These are phyloP conservation scores for Dissoconium aciculare DNA, from an alignment of 2,329 filamentous ascomycete species.

Conservation along the genomic window DNA sequence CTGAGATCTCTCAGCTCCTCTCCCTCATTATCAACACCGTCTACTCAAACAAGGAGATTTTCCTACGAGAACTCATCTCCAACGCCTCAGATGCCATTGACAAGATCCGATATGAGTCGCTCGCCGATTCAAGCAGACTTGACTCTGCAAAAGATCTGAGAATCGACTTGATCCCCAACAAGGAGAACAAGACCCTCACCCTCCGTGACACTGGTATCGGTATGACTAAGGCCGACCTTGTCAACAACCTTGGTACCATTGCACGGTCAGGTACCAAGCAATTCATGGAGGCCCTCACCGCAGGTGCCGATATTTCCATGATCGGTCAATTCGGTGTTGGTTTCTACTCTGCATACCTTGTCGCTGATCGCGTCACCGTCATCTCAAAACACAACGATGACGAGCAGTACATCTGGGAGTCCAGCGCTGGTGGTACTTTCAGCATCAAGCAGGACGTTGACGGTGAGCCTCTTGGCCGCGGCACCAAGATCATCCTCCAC, in stretches of 20 bases:
- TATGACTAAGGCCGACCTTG: constrained; percentile 99
- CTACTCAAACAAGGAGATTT: constrained; percentile 99
- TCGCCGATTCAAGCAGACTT: constrained; percentile 94
- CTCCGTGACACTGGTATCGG: constrained; percentile 97
- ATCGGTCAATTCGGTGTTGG: constrained; percentile 99
- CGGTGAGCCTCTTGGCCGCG: constrained; percentile 78
- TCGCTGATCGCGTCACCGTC: constrained; percentile 90
- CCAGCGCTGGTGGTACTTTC: constrained; percentile 92
- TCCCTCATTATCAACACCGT: constrained; percentile 99
- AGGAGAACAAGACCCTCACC: constrained; percentile 93
- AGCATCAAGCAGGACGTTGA: constrained; percentile 81
- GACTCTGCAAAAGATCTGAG: constrained; percentile 95
- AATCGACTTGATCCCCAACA: constrained; percentile 97
- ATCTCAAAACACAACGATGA: constrained; percentile 99
- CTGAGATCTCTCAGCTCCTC: constrained; percentile 99
- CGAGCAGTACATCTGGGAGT: constrained; percentile 99
- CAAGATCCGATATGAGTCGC: constrained; percentile 98
- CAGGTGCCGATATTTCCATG: constrained; percentile 99
- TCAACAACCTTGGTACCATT: constrained; percentile 99
- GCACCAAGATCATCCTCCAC: constrained; percentile 96
- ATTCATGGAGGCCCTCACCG: constrained; percentile 99
- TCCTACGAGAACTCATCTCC: constrained; percentile 95
- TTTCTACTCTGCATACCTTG: constrained; percentile 99
- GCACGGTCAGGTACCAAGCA: constrained; percentile 99
- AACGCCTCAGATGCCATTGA: constrained; percentile 98